Conservation (phyloP, 495 filamentous ascomycete genomes). For the Trichoderma parareesei region DNA sequence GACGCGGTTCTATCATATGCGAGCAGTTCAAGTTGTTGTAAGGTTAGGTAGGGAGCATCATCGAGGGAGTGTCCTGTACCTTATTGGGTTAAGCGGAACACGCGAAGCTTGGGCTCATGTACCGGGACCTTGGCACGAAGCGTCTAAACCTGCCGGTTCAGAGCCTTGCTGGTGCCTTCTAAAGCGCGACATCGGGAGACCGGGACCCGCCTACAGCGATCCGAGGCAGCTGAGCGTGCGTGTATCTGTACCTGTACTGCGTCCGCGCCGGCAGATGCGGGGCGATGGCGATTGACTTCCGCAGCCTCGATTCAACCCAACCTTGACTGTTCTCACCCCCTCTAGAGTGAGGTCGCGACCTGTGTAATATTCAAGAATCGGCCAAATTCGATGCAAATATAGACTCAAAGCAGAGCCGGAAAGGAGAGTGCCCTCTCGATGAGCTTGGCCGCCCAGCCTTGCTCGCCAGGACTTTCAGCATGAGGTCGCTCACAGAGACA, state of each 20-base stretch:
- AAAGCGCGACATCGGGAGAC: not conserved
- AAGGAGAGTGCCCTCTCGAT: not conserved
- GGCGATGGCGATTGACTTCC: not conserved
- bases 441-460: not conserved
- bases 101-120: not conserved
- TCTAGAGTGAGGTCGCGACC: not conserved
- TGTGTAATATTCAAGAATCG: not conserved
- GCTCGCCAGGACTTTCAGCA: conserved; percentile 23
- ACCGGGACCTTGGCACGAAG: not conserved
- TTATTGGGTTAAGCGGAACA: not conserved
- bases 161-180: not conserved
- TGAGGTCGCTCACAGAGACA: conserved; percentile 57
- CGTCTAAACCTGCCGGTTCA: not conserved
- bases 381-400: not conserved
- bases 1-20: not conserved
- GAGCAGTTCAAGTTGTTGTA: not conserved
- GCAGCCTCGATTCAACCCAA: not conserved
- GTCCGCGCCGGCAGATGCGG: not conserved
- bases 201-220: conserved; percentile 3
- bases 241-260: not conserved
- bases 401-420: not conserved
- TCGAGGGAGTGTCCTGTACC: too few relatives aligned
- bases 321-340: not conserved
- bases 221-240: not conserved
- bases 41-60: not conserved